phyloP scores from a whole-genome alignment of 2,329 filamentous ascomycete genomes.

The Exophiala dermatitidis region DNA sequence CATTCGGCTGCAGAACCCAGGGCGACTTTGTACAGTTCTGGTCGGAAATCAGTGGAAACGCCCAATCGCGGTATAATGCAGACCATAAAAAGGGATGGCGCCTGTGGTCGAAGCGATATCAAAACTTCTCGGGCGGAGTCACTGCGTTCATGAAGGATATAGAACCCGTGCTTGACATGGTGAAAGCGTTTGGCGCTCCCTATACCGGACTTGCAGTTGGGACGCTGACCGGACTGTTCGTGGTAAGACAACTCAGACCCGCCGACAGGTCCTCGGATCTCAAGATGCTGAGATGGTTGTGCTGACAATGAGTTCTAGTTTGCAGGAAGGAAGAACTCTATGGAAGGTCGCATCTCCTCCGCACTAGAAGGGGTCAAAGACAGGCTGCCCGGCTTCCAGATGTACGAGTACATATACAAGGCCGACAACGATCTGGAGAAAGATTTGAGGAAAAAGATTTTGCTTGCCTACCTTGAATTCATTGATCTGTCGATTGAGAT shows the following conservation, averaged over 20 bases:
- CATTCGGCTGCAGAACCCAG: too few relatives aligned
- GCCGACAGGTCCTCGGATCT: background rate
- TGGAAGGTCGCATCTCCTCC: background rate
- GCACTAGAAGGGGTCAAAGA: background rate
- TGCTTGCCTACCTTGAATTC: background rate
- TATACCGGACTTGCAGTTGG: background rate
- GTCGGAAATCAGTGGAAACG: too few relatives aligned
- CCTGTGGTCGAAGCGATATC: background rate
- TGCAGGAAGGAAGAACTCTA: background rate
- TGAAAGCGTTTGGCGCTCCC: background rate
- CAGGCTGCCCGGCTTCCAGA: background rate
- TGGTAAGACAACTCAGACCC: background rate
- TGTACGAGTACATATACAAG: slow-evolving; percentile 2
- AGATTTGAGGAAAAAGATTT: background rate
- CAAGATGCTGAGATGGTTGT: background rate
- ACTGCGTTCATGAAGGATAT: background rate
- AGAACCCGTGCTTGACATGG: background rate
- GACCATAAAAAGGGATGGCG: too few relatives aligned
- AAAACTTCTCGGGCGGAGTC: background rate
- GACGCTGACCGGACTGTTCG: background rate
- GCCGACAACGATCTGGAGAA: background rate
- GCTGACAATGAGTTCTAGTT: background rate
- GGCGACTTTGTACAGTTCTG: too few relatives aligned
- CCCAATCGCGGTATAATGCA: too few relatives aligned
- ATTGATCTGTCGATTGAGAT: background rate